Evolutionary conservation across 345 rosid species (phyloP), one percentile per base, ranked within the genome.

Genomic region (Eucalyptus shirleyi): DNA sequence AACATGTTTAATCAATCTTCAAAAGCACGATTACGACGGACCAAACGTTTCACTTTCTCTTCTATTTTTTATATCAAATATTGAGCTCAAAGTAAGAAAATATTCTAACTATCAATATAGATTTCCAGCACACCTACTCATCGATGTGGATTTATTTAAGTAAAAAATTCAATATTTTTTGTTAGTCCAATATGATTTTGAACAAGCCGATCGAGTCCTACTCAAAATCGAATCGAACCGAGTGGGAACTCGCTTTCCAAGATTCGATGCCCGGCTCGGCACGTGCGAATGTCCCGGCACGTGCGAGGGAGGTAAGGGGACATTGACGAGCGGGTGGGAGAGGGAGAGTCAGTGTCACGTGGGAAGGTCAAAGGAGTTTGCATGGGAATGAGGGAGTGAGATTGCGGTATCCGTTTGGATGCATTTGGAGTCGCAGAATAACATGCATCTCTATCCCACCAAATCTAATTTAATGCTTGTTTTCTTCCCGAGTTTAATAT

Each of bases 61-160:
- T 67, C 18, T 32, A 4, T 32, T 67, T 67, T 65, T 67, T 4
- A 34, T 17, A n/a, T 16, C 2, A 37, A 17, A 67, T 8, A 67
- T 32, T 16, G 80, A 67, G 5, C 40, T 32, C 40, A 8, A 32
- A 67, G 42, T 9, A 67, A 37, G 23, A 17, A 67, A 9, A 5
- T 32, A 59, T 62, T 26, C 59, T 53, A 53, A 2, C 24, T 8
- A 0, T 53, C 59, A 8, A 53, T 53, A 53, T 53, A 53, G 11
- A 0, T 53, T 53, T 53, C 4, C 4, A 53, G 9, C 24, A 53
- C 44, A 23, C 26, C 15, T 2, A 5, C 13, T 18, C 7, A 10
- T 34, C 44, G 24, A 9, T 2, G 1, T 6, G 3, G 5, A 0
- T 37, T 21, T 5, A 19, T 6, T 19, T 6, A 0, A 44, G 47